Conservation (phyloP, 768 basidiomycete species). For the Kwoniella sp. region DNA sequence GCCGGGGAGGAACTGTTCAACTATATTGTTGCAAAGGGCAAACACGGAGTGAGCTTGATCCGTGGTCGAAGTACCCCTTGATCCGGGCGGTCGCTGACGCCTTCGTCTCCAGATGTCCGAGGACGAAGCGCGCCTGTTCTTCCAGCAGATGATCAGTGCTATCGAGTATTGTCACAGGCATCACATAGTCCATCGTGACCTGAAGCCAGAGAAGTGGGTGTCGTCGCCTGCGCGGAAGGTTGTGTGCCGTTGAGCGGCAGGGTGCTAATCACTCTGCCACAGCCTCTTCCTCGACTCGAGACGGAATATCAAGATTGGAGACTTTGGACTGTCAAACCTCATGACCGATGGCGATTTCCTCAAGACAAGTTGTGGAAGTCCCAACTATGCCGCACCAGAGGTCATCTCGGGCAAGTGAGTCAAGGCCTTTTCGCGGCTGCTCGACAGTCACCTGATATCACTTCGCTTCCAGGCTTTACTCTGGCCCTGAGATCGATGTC, state of each 20-base stretch:
- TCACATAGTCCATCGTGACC: slow-evolving; percentile 95
- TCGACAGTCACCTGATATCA: not conserved
- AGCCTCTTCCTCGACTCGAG: slow-evolving; percentile 52
- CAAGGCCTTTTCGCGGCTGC: not conserved
- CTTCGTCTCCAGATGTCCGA: slow-evolving; percentile 65
- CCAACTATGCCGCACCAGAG: slow-evolving; percentile 97
- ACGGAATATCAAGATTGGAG: slow-evolving; percentile 83
- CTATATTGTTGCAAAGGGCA: slow-evolving; percentile 89
- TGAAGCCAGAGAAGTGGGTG: slow-evolving; percentile 85
- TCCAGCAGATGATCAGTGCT: slow-evolving; percentile 96
- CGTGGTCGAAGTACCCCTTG: not conserved
- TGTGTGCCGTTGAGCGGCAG: not conserved
- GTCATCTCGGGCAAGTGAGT: slow-evolving; percentile 80
- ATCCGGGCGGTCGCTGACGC: not conserved
- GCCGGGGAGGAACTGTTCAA: slow-evolving; percentile 96
- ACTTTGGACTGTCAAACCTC: slow-evolving; percentile 93
- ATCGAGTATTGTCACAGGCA: slow-evolving; percentile 95
- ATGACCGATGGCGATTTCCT: slow-evolving; percentile 95
- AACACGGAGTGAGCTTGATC: slow-evolving; percentile 34
- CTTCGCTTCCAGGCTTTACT: slow-evolving; percentile 61
- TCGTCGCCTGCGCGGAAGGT: not conserved
- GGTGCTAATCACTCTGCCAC: slow-evolving; percentile 33
- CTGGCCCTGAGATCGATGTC: slow-evolving; percentile 96
- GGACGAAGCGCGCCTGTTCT: slow-evolving; percentile 81
- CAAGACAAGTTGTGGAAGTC: slow-evolving; percentile 94